Conservation (phyloP, 1,284 basidiomycete species). For the Coriolopsis trogii region DNA sequence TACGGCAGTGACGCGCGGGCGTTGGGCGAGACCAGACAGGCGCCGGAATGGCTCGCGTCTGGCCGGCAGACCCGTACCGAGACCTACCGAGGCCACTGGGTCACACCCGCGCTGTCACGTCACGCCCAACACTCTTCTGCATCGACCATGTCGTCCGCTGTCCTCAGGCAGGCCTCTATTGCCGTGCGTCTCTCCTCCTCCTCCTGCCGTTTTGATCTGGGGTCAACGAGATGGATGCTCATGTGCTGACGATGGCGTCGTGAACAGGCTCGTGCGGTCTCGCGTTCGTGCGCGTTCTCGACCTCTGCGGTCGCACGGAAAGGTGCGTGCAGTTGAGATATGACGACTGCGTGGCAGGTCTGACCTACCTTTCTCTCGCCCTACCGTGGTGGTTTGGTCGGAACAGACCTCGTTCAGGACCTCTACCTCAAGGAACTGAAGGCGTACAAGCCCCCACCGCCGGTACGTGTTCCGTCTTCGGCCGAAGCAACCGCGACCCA, state of each 20-base stretch:
- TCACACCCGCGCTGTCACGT: slow-evolving; percentile 27
- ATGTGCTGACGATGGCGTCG: slow-evolving; percentile 14
- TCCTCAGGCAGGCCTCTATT: slow-evolving; percentile 59
- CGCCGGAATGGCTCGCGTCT: slow-evolving; percentile 6
- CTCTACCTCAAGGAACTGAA: slow-evolving; percentile 91
- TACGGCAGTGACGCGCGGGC: slow-evolving; percentile 6
- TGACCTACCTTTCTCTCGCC: neutral
- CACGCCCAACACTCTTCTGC: slow-evolving; percentile 38
- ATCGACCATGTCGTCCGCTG: slow-evolving; percentile 55
- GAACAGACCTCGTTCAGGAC: slow-evolving; percentile 95
- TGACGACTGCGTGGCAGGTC: slow-evolving; percentile 4
- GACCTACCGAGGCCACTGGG: slow-evolving; percentile 30
- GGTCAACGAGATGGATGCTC: too few species aligned
- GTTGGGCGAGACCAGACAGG: neutral
- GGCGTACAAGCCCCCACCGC: slow-evolving; percentile 75
- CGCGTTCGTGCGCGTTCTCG: slow-evolving; percentile 58
- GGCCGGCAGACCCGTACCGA: slow-evolving; percentile 26
- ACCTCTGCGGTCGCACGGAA: slow-evolving; percentile 68
- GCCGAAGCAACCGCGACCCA: neutral
- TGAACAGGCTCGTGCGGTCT: slow-evolving; percentile 42
- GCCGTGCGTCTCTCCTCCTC: slow-evolving; percentile 41
- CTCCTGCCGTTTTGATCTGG: neutral
- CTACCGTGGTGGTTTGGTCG: slow-evolving; percentile 4
- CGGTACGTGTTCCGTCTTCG: slow-evolving; percentile 43
- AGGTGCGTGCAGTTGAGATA: slow-evolving; percentile 48